These are phyloP conservation scores for Beauveria caledonica DNA, from an alignment of 2,329 filamentous ascomycete species.

Conservation along the genomic window DNA sequence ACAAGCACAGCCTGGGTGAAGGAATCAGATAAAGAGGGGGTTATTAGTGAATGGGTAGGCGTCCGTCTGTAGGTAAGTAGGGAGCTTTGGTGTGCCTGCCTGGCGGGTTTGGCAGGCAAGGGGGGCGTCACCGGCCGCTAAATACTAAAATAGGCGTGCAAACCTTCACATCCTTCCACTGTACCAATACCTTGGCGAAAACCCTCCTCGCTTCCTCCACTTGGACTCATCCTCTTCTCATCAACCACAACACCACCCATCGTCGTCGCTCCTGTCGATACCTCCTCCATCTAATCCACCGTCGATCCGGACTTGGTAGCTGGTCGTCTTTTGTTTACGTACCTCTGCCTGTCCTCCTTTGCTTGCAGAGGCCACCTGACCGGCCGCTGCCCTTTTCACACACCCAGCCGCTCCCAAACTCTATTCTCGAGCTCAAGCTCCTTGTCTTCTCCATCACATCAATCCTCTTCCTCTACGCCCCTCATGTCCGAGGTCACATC, in stretches of 20 bases:
- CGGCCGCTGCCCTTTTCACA: constrained; percentile 21
- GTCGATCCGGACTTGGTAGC: constrained; percentile 12
- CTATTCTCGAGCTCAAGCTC: constrained; percentile 23
- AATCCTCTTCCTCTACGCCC: constrained; percentile 17
- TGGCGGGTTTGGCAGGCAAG: neutral
- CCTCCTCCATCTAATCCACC: constrained; percentile 5
- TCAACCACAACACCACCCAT: constrained; percentile 10
- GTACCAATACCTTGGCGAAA: constrained; percentile 5
- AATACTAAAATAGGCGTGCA: neutral
- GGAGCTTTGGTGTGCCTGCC: neutral
- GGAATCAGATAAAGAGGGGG: no score
- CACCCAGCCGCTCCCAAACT: constrained; percentile 11
- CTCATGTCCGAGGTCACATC: constrained; percentile 92
- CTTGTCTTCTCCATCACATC: constrained; percentile 15
- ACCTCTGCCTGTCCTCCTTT: constrained; percentile 13
- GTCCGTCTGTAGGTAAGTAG: neutral
- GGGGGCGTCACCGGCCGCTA: constrained; percentile 4
- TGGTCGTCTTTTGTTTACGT: constrained; percentile 10
- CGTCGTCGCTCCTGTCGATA: constrained; percentile 7
- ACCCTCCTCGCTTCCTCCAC: constrained; percentile 8
- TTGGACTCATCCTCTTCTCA: constrained; percentile 2
- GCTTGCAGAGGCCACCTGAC: constrained; percentile 31
- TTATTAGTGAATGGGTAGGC: no score
- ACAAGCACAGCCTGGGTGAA: no score
- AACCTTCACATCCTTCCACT: constrained; percentile 5